Evolutionary conservation across 2,329 filamentous ascomycete genomes (phyloP), one percentile per base, ranked within the genome.

Genomic region (Harringtonia lauricola): DNA sequence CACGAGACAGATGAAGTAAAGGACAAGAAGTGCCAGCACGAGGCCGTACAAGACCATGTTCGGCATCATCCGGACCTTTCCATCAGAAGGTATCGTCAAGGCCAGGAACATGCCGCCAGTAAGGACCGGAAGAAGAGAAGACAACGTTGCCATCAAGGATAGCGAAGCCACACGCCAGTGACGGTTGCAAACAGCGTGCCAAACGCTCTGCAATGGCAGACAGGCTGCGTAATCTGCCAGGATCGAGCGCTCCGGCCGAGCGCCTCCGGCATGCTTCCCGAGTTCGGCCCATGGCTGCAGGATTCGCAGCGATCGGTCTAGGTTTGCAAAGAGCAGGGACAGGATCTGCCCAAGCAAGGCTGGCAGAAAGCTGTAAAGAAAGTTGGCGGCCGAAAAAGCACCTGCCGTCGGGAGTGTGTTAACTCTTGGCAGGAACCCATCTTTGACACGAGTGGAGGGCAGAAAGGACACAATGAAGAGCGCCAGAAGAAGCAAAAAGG

Each of bases 331-430:
- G 41, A 73, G 59, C 37, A 87, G 70, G 57, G 81, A 84, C 39
- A 86, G 63, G 15, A 83, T 51, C 54, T 80, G 75, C 5, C 80
- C 85, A 24, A 88, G 57, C 0, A 83, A 52, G 3, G 81, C 76
- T 1, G 85, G 84, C 19, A 89, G 44, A 60, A 89, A 87, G 48
- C 76, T 79, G 66, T 88, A 95, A 41, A 95, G 65, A 63, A 95
- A 95, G 61, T 95, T 87, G 40, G 87, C 86, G 1, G 85, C 70
- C 1, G 86, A 94, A 61, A 94, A 95, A 17, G 83, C 85, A 22
- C 67, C 67, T 0, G 63, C 55, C 4, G 72, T 66, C 1, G 86
- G 77, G 3, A 68, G 65, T 0, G 81, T 78, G 10, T 70, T 64
- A 1, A 95, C 65, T 8, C 71, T 66, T 3, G 89, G 87, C 8